Conservation (phyloP, 2,329 filamentous ascomycete species). For the Alternaria triticimaculans region DNA sequence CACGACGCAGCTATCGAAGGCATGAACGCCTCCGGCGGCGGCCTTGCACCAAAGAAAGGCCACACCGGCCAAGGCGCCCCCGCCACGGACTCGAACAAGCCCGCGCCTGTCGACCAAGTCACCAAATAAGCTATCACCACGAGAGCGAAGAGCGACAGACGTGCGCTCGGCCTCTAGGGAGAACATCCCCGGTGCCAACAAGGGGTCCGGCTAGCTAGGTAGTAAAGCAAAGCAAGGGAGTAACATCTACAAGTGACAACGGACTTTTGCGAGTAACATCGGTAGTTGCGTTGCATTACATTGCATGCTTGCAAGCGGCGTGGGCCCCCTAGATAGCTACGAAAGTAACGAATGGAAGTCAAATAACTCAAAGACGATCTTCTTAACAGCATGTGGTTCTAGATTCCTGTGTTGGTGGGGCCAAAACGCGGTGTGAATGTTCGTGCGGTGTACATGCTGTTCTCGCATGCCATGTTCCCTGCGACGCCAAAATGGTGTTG, state of each 20-base stretch:
- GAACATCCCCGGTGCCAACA: background rate
- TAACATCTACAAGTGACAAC: background rate
- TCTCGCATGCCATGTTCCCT: constrained; percentile 1
- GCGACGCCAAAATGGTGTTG: constrained; percentile 7
- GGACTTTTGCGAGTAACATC: background rate
- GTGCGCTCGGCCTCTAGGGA: constrained; percentile 1
- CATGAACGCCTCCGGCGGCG: constrained; percentile 46
- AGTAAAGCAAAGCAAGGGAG: background rate
- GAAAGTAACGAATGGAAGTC: background rate
- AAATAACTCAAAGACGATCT: background rate
- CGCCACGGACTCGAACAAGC: constrained; percentile 28
- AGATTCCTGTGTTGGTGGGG: background rate
- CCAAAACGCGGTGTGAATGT: constrained; percentile 8
- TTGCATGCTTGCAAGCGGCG: background rate
- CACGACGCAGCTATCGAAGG: constrained; percentile 36
- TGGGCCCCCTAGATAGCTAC: background rate
- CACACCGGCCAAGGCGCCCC: constrained; percentile 23
- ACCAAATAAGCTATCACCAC: constrained; percentile 19
- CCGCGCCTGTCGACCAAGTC: constrained; percentile 24
- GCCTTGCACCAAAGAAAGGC: constrained; percentile 22
- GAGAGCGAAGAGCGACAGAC: background rate
- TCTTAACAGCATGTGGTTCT: background rate
- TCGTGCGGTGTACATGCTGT: constrained; percentile 6
- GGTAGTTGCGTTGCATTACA: constrained; percentile 2
- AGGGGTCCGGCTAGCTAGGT: background rate